These are phyloP conservation scores for Phytophthora gonapodyides DNA, from an alignment of 352 stramenopile species.

Conservation along the genomic window DNA sequence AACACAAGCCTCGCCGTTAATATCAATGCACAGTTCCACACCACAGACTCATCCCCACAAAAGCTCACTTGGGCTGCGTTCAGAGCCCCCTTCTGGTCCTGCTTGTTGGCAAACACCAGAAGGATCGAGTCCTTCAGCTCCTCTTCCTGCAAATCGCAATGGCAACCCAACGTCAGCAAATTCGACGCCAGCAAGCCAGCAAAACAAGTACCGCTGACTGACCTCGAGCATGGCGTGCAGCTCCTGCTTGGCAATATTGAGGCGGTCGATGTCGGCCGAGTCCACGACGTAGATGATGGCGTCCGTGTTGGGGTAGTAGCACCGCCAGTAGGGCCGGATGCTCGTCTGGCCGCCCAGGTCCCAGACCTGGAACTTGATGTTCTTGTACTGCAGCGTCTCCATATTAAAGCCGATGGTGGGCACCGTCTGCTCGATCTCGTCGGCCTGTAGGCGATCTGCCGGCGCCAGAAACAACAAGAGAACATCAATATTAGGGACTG, in stretches of 20 bases:
- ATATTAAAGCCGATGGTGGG: constrained; percentile 99
- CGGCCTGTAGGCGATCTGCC: constrained; percentile 78
- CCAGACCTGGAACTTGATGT: constrained; percentile 99
- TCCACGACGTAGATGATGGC: constrained; percentile 97
- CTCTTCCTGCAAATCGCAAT: constrained; percentile 87
- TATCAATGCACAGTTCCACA: neutral
- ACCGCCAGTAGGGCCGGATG: constrained; percentile 99
- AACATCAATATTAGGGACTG: constrained; percentile 4
- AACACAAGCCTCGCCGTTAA: neutral
- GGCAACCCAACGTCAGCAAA: neutral
- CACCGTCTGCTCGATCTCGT: constrained; percentile 98
- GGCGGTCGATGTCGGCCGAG: constrained; percentile 96
- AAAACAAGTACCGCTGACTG: neutral
- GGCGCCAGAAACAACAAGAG: constrained; percentile 10
- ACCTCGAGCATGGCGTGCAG: constrained; percentile 97
- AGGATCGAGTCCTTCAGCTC: constrained; percentile 99
- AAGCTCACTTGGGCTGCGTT: constrained; percentile 80
- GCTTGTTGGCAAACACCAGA: constrained; percentile 99
- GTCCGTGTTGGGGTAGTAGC: constrained; percentile 99
- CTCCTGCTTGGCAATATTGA: constrained; percentile 98
- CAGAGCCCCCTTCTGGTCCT: constrained; percentile 97
- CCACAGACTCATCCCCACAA: neutral
- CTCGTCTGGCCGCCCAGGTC: constrained; percentile 99
- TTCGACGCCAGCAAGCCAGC: constrained; percentile 1
- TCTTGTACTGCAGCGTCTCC: constrained; percentile 92